Evolutionary conservation across 75 land plant species (phyloP), one percentile per base, ranked within the genome.

Genomic region (Pinus tabuliformis): DNA sequence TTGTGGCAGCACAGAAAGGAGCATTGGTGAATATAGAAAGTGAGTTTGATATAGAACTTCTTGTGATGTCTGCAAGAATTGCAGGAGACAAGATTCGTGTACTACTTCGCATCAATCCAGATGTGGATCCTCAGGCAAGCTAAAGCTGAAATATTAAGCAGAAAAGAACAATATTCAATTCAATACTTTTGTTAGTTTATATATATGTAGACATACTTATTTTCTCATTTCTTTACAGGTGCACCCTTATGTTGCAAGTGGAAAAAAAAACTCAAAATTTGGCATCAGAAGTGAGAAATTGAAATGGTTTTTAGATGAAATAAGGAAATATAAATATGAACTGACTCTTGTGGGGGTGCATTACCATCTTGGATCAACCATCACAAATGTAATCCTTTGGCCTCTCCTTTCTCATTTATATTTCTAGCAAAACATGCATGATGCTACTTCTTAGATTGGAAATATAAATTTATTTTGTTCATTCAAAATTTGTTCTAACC

Each of bases 181-280:
- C 28, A n/a, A 17, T 36, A 18, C 61, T 61, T 20, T 56, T 36
- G 16, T 65, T 66, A 11, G 6, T 26, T 12, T 36, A 17, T 28
- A 15, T 17, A 64, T 64, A 36, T 64, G 30, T 33, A 64, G 68
- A 15, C 36, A 64, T 64, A 37, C 36, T 64, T 5, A 15, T 16
- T 64, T 6, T 20, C 58, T 63, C 33, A 64, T 76, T 71, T 12
- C 9, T 60, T 45, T 73, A 3, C 61, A 95, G 98, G 99, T 96
- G 15, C 94, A 96, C 81, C 91, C 97, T 64, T 96, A 96, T 86
- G 94, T 96, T 73, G 96, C 96, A 18, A 91, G 94, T 63, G 96
- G 96, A 37, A 95, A 93, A 83, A 95, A 95, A 85, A 95, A 86
- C 78, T 95, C 98, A 42, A 96, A 96, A 73, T 96, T 96, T 79